Base-by-base conservation (phyloP, 805 yeast species). In the Starmerella khaoyaiensis region DNA sequence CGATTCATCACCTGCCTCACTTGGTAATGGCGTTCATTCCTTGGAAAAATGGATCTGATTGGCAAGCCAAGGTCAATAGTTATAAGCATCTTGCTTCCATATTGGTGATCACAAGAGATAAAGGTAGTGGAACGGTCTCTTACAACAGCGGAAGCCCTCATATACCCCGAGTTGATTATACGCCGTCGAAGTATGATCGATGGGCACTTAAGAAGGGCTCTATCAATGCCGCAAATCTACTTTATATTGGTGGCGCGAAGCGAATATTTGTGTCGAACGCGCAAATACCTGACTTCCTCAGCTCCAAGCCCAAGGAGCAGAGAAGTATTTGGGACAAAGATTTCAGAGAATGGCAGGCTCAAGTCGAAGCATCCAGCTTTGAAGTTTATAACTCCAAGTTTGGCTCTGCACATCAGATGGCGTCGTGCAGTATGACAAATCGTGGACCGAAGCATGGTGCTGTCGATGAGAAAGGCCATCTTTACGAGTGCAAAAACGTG, bases 341-440 rank as follows among this genome's bases (percentile, higher is more conserved):
- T 40, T 71, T 59, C 42, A 51, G 46, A 28, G 38, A 33, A 10
- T 59, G 63, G 63, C 26, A 35, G 21, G 28, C 28, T 12, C 37
- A 40, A 16, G 57, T 56, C 8, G 37, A 33, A 14, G 55, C 51
- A 9, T 32, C 23, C 3, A 26, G 28, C 12, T 44, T 51, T 30
- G 49, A 52, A 12, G 5, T 39, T n/a, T 62, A 48, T 36, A 61
- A 60, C 4, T 41, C 60, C 4, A 33, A 53, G 3, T 54, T 57
- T 39, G 74, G 73, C 11, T 56, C 65, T 2, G 75, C 75, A 12
- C 74, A 69, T 51, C 75, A 69, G 50, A 69, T 69, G 74, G 59
- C 66, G 30, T 48, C 67, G 8, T 67, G 73, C 52, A 59, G 74
- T 34, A 67, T 69, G 62, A 39, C 47, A 39, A 28, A 29, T 21